Conservation (phyloP, 371 early-diverging fungal species). For the Dinochytrium kinnereticum region DNA sequence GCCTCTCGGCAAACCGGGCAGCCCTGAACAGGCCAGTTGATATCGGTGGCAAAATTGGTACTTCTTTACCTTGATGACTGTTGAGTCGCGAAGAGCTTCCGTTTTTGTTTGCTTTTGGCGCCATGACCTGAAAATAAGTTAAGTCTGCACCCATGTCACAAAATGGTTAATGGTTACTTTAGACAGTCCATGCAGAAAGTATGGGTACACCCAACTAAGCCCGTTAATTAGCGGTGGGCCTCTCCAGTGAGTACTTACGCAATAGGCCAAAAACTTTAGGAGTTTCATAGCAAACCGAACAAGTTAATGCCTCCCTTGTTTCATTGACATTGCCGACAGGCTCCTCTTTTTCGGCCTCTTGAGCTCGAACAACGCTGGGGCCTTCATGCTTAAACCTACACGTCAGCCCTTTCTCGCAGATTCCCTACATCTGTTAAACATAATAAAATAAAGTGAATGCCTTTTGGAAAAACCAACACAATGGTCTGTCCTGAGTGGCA, state of each 20-base stretch:
- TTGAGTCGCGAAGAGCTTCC: conserved; percentile 15
- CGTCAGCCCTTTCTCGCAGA: background rate
- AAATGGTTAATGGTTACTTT: conserved; percentile 8
- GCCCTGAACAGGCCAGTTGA: conserved; percentile 1
- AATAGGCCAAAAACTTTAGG: conserved; percentile 15
- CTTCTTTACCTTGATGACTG: conserved; percentile 19
- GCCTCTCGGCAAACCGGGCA: conserved; percentile 52
- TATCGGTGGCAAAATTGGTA: background rate
- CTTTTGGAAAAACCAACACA: no score
- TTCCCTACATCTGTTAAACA: no score
- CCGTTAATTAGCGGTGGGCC: background rate
- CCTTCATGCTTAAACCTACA: background rate
- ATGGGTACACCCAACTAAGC: conserved; percentile 43
- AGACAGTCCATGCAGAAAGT: conserved; percentile 50
- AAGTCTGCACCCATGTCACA: background rate
- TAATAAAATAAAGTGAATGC: no score
- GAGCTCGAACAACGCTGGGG: background rate
- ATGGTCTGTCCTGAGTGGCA: no score
- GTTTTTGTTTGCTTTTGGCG: conserved; percentile 38
- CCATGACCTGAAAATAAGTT: conserved; percentile 38
- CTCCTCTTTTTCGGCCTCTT: no score
- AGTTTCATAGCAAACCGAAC: conserved; percentile 10
- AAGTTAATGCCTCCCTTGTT: background rate
- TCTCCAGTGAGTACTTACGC: background rate
- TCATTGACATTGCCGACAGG: background rate